Percentiles rank a stretch among this genome's conserved stretches.
Conservation (phyloP, 768 basidiomycete genomes). For the Phlebiopsis gigantea region DNA sequence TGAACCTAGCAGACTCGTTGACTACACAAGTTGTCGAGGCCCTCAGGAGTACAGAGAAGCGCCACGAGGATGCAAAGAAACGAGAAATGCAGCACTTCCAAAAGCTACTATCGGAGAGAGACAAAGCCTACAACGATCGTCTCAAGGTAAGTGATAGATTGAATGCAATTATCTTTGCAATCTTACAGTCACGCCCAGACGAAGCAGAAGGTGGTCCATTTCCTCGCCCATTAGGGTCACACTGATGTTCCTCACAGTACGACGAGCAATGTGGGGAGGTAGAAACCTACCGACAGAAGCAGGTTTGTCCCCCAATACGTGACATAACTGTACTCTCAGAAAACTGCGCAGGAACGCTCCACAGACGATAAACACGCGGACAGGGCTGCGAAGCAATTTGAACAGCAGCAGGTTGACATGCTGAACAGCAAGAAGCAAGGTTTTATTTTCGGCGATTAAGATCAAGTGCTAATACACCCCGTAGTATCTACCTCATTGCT, state of each 20-base stretch:
- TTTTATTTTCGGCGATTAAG: neutral
- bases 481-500: slow-evolving; percentile 65
- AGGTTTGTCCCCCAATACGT: slow-evolving; percentile 37
- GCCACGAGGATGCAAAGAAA: slow-evolving; percentile 62
- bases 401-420: slow-evolving; percentile 76
- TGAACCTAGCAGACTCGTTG: slow-evolving; percentile 58
- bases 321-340: neutral
- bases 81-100: slow-evolving; percentile 73
- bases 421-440: slow-evolving; percentile 73
- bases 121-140: slow-evolving; percentile 62
- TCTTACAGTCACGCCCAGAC: slow-evolving; percentile 31
- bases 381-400: slow-evolving; percentile 65
- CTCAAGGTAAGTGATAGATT: slow-evolving; percentile 46
- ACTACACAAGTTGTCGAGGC: slow-evolving; percentile 57
- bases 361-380: slow-evolving; percentile 74
- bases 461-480: neutral
- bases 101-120: slow-evolving; percentile 65
- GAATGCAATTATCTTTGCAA: neutral
- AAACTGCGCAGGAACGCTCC: slow-evolving; percentile 41
- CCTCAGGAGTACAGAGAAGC: slow-evolving; percentile 53
- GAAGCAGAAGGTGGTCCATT: slow-evolving; percentile 53
- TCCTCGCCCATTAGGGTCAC: slow-evolving; percentile 3
- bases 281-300: slow-evolving; percentile 72
- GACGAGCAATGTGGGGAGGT: slow-evolving; percentile 74
- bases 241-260: slow-evolving; percentile 43